A percentile compares a stretch with the other conserved stretches of the same genome.
Conservation (phyloP, 2,329 filamentous ascomycete genomes). For the Curvularia hawaiiensis region DNA sequence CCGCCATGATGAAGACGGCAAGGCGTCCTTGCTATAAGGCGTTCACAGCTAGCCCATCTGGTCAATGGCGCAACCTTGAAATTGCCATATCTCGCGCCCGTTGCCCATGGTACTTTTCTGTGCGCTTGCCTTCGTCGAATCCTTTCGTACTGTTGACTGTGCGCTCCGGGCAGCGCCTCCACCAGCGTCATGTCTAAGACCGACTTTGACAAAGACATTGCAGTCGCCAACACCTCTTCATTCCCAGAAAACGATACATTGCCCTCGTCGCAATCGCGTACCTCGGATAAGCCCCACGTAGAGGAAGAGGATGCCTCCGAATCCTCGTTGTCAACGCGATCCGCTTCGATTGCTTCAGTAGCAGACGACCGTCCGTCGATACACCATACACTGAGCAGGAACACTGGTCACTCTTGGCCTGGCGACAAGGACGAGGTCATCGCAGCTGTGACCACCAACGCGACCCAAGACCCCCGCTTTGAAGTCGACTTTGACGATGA, state of each 20-base stretch:
- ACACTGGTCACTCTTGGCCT: conserved; percentile 38
- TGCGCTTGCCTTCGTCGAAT: background rate
- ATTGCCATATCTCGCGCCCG: background rate
- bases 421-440: conserved; percentile 33
- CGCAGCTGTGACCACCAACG: conserved; percentile 42
- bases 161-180: conserved; percentile 2
- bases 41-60: conserved; percentile 8
- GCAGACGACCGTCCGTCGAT: conserved; percentile 33
- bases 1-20: conserved; percentile 8
- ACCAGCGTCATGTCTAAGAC: conserved; percentile 14
- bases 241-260: background rate
- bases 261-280: conserved; percentile 4
- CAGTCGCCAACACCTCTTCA: conserved; percentile 4
- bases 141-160: conserved; percentile 3
- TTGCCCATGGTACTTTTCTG: background rate
- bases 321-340: conserved; percentile 33
- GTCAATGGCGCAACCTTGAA: conserved; percentile 2
- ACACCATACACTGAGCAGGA: conserved; percentile 42
- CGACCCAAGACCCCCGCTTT: conserved; percentile 61
- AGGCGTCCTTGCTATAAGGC: conserved; percentile 6
- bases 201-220: conserved; percentile 18
- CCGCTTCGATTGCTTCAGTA: conserved; percentile 23
- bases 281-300: conserved; percentile 10
- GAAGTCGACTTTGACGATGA: conserved; percentile 72
- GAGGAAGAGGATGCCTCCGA: conserved; percentile 23